Percentiles rank a stretch among this genome's conserved stretches.
Evolutionary conservation across 164 flowering plant genomes (phyloP).

Genomic region (Brasenia schreberi): DNA sequence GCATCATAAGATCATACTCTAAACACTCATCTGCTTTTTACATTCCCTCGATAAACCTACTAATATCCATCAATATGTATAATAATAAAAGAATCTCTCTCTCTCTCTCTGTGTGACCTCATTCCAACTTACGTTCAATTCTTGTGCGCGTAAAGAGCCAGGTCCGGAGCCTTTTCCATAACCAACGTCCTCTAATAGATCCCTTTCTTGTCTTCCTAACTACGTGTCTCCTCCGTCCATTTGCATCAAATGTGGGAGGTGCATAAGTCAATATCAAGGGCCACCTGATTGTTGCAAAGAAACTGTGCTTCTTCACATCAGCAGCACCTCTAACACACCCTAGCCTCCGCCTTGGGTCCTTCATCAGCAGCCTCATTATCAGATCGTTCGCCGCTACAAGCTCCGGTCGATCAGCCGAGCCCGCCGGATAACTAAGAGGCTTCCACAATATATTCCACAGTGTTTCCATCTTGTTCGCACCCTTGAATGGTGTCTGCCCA

Average conservation of each 20-base stretch:
- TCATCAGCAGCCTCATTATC: constrained; percentile 51
- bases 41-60: not conserved
- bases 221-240: constrained; percentile 3
- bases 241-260: constrained; percentile 50
- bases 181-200: not conserved
- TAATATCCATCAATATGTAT: not conserved
- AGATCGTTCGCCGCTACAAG: constrained; percentile 41
- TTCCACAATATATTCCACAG: constrained; percentile 51
- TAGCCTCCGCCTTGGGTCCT: constrained; percentile 57
- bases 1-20: not conserved
- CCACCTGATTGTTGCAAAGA: constrained; percentile 70
- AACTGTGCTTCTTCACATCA: constrained; percentile 75
- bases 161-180: not conserved
- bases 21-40: not conserved
- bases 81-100: not conserved
- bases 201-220: not conserved
- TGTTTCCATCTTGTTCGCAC: constrained; percentile 56
- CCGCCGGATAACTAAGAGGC: constrained; percentile 19
- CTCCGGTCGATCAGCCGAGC: constrained; percentile 11
- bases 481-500: constrained; percentile 83
- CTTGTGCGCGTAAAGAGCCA: not conserved
- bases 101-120: not conserved
- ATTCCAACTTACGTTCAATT: not conserved
- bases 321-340: constrained; percentile 67
- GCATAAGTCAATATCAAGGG: constrained; percentile 53